A percentile compares a stretch with the other conserved stretches of the same genome.
Evolutionary conservation across 2,329 filamentous ascomycete species (phyloP).

Genomic region (Fusarium goolgardi): DNA sequence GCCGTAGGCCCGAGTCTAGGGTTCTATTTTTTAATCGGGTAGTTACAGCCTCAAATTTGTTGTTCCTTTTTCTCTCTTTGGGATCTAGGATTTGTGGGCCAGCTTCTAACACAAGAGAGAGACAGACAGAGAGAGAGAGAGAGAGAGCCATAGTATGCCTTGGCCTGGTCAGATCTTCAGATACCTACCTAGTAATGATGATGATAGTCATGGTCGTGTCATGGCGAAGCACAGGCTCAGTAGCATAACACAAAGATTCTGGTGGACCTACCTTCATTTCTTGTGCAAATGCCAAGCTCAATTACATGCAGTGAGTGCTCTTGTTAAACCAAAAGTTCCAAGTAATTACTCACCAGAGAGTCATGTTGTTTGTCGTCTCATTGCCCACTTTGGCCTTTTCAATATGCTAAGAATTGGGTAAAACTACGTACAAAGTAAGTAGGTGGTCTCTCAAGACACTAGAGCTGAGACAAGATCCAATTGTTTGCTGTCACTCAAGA

Average conservation of each 20-base stretch:
- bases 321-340: constrained; percentile 19
- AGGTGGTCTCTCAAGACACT: neutral
- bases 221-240: neutral
- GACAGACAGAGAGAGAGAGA: neutral
- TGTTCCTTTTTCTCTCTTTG: neutral
- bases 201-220: neutral
- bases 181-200: neutral
- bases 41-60: constrained; percentile 31
- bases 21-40: neutral
- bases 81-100: constrained; percentile 13
- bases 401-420: neutral
- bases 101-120: neutral
- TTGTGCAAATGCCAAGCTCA: constrained; percentile 21
- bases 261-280: constrained; percentile 20
- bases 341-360: neutral
- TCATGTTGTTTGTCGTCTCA: constrained; percentile 28
- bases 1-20: constrained; percentile 48
- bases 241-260: constrained; percentile 11
- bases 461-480: constrained; percentile 37
- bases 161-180: neutral
- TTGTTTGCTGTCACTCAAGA: constrained; percentile 45
- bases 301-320: constrained; percentile 1
- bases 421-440: neutral
- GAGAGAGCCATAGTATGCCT: neutral
- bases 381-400: constrained; percentile 14